Conservation (phyloP, 169 alveolate genomes). For the Plasmodium berghei region DNA sequence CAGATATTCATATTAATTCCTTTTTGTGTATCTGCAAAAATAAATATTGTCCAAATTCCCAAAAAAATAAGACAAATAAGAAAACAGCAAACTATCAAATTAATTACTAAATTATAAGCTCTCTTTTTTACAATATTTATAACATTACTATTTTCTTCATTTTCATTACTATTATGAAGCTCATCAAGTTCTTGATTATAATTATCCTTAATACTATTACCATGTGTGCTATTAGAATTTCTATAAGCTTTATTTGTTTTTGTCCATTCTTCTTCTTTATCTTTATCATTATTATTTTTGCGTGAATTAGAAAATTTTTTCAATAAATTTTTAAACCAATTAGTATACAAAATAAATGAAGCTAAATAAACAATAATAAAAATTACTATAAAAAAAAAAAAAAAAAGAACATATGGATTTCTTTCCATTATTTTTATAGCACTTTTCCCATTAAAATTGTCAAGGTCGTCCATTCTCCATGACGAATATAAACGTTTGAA, state of each 20-base stretch:
- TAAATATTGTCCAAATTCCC: constrained; percentile 1
- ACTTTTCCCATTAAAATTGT: not conserved
- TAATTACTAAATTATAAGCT: not conserved
- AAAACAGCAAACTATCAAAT: not conserved
- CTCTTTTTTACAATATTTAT: constrained; percentile 8
- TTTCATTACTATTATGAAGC: not conserved
- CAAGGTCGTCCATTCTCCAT: constrained; percentile 62
- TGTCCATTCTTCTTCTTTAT: not conserved
- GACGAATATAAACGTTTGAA: constrained; percentile 21
- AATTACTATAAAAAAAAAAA: constrained; percentile 14
- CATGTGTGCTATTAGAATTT: not conserved
- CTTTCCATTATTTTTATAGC: constrained; percentile 14
- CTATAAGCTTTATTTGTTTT: not conserved
- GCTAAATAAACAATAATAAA: constrained; percentile 17
- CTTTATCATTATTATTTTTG: not conserved
- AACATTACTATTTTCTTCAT: constrained; percentile 16
- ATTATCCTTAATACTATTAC: not conserved
- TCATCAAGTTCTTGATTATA: not conserved
- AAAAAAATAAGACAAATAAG: constrained; percentile 6
- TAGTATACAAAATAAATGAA: constrained; percentile 24
- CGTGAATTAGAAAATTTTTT: constrained; percentile 7
- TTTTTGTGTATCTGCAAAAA: constrained; percentile 13
- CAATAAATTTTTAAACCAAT: constrained; percentile 6
- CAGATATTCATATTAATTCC: constrained; percentile 41
- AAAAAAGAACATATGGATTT: constrained; percentile 24